Evolutionary conservation across 768 basidiomycete species (phyloP).

Genomic region (Termitomyces sp.): DNA sequence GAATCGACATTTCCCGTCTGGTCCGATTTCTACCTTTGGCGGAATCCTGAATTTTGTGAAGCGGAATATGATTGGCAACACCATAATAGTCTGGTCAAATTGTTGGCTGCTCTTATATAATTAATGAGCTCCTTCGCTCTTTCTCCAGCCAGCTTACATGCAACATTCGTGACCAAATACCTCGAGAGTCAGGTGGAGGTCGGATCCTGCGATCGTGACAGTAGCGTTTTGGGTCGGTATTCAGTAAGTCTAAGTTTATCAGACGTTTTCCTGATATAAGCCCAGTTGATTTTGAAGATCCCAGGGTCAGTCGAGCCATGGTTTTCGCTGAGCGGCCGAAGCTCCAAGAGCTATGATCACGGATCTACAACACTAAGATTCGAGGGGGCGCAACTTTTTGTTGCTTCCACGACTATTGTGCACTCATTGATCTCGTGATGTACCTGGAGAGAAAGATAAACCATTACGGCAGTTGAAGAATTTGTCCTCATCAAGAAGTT

Average conservation of each 20-base stretch:
- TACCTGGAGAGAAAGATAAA: constrained; percentile 37
- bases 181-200: constrained; percentile 75
- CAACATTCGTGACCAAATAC: constrained; percentile 64
- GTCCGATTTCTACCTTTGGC: constrained; percentile 42
- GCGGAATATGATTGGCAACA: too few species aligned
- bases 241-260: neutral
- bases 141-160: constrained; percentile 26
- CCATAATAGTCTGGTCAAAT: constrained; percentile 57
- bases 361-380: constrained; percentile 35
- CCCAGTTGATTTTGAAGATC: constrained; percentile 60
- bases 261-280: constrained; percentile 62
- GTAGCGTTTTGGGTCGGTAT: too few species aligned
- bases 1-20: constrained; percentile 40
- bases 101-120: constrained; percentile 48
- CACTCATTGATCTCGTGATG: constrained; percentile 78
- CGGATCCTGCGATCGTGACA: constrained; percentile 69
- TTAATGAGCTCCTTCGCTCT: neutral
- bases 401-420: constrained; percentile 48
- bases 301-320: constrained; percentile 41
- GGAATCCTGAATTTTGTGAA: too few species aligned
- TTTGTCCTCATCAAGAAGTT: constrained; percentile 66
- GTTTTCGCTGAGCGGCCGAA: constrained; percentile 23
- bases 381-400: constrained; percentile 45
- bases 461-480: neutral
- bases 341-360: constrained; percentile 29